Conservation (phyloP, 2,329 filamentous ascomycete species). For the Cucurbitaria berberidis region DNA sequence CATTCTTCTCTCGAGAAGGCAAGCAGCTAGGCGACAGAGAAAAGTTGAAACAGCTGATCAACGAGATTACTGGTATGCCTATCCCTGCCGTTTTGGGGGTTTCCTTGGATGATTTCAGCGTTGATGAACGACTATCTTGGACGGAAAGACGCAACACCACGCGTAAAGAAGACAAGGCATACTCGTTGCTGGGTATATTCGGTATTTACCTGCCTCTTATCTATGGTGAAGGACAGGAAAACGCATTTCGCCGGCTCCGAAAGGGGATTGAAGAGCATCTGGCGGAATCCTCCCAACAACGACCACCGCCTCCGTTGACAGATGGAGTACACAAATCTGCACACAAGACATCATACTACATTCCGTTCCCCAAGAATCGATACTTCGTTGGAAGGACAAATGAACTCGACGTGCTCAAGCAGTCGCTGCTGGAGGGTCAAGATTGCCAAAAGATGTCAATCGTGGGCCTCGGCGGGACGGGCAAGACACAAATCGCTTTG, state of each 20-base stretch:
- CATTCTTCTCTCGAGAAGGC: conserved; percentile 9
- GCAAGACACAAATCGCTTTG: conserved; percentile 34
- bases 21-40: conserved; percentile 1
- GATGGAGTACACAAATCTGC: too few relatives aligned
- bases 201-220: background rate
- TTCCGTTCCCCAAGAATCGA: conserved; percentile 3
- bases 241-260: background rate
- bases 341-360: too few relatives aligned
- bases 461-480: conserved; percentile 11
- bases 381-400: conserved; percentile 1
- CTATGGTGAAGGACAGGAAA: background rate
- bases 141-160: conserved; percentile 6
- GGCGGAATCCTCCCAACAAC: background rate
- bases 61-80: conserved; percentile 5
- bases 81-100: background rate
- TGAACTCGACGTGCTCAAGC: conserved; percentile 19
- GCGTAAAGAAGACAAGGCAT: background rate
- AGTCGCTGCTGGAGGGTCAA: conserved; percentile 13
- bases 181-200: conserved; percentile 2
- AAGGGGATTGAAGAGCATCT: background rate
- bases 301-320: too few relatives aligned
- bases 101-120: background rate
- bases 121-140: conserved; percentile 12
- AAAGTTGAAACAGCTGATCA: background rate
- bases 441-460: conserved; percentile 24